A percentile compares a stretch with the other conserved stretches of the same genome.
phyloP scores from a whole-genome alignment of 2,329 filamentous ascomycete genomes.

The Lasiodiplodia theobromae region DNA sequence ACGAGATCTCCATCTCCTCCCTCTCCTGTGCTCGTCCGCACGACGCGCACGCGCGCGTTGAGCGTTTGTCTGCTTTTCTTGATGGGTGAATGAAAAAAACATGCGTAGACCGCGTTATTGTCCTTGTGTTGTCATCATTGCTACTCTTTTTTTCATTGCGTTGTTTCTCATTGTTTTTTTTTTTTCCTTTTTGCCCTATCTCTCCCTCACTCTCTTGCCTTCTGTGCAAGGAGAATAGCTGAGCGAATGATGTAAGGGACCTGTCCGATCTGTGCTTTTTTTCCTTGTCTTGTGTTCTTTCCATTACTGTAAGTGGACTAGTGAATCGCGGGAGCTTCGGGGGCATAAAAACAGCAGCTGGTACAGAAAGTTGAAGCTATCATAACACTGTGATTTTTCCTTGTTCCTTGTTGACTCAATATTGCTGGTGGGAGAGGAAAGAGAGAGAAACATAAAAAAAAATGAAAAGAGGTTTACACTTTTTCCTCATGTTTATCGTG shows the following conservation, averaged over 20 bases:
- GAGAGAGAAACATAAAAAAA: background rate
- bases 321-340: background rate
- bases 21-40: background rate
- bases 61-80: background rate
- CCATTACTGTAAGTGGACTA: background rate
- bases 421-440: background rate
- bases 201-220: background rate
- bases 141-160: background rate
- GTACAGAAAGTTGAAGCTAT: slow-evolving; percentile 1
- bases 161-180: background rate
- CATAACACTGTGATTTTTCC: background rate
- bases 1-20: background rate
- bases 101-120: slow-evolving; percentile 12
- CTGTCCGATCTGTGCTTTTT: background rate
- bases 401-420: background rate
- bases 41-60: background rate
- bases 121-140: background rate
- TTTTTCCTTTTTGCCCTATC: background rate
- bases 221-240: background rate
- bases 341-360: background rate
- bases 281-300: background rate
- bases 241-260: background rate
- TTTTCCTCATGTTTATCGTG: slow-evolving; percentile 1
- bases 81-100: slow-evolving; percentile 22
- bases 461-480: slow-evolving; percentile 9